phyloP scores from a whole-genome alignment of 2,329 filamentous ascomycete species.

The Teratosphaeria gauchensis region DNA sequence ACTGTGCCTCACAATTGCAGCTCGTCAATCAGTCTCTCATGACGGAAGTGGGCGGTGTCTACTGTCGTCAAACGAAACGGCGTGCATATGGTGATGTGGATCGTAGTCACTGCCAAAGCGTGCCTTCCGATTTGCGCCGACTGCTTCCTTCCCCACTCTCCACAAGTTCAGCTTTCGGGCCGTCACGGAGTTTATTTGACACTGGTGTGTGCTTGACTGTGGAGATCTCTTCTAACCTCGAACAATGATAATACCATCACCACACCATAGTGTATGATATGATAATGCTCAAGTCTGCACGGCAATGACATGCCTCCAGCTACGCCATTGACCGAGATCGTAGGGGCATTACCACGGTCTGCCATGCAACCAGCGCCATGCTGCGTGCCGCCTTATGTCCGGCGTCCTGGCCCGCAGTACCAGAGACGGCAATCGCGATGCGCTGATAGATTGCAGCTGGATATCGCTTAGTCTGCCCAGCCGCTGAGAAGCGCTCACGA shows the following conservation, averaged over 20 bases:
- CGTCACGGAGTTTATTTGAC: neutral
- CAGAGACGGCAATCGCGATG: neutral
- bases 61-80: neutral
- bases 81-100: neutral
- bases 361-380: neutral
- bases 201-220: too few relatives aligned
- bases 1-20: neutral
- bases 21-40: neutral
- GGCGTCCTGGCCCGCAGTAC: too few relatives aligned
- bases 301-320: neutral
- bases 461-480: neutral
- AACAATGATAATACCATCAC: too few relatives aligned
- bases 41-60: neutral
- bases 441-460: neutral
- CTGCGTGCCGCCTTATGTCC: neutral
- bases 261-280: too few relatives aligned
- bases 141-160: neutral
- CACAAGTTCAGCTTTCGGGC: neutral
- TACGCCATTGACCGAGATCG: neutral
- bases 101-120: neutral
- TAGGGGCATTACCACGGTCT: too few relatives aligned
- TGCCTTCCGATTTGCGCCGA: neutral
- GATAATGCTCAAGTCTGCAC: too few relatives aligned
- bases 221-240: neutral
- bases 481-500: neutral